These are phyloP conservation scores for Babjeviella inositovora DNA, from an alignment of 805 yeast genomes.

Conservation along the genomic window DNA sequence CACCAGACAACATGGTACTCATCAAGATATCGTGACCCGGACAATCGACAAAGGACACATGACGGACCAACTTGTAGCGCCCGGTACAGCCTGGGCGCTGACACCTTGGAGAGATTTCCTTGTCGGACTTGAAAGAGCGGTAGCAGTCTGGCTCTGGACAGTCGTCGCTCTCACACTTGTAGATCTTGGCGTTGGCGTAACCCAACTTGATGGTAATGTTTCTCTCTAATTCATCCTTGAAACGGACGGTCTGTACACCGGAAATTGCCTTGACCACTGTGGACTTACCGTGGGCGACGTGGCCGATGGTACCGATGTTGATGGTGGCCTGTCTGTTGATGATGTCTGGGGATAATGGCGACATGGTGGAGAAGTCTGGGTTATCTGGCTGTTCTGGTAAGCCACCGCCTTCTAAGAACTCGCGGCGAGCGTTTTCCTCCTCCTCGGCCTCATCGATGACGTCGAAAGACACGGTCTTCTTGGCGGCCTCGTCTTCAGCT, in stretches of 20 bases:
- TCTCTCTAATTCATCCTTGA: slow-evolving; percentile 98
- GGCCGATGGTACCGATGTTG: slow-evolving; percentile 95
- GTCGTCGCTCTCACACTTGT: slow-evolving; percentile 71
- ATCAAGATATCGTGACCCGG: slow-evolving; percentile 99
- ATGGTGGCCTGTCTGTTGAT: slow-evolving; percentile 98
- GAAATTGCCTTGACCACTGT: slow-evolving; percentile 93
- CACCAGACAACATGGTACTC: slow-evolving; percentile 99
- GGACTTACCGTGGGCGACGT: slow-evolving; percentile 90
- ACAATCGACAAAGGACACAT: slow-evolving; percentile 97
- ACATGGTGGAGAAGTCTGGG: slow-evolving; percentile 69
- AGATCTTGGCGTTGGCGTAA: slow-evolving; percentile 97
- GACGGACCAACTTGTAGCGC: slow-evolving; percentile 82
- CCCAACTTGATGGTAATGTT: slow-evolving; percentile 97
- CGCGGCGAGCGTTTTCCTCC: slow-evolving; percentile 66
- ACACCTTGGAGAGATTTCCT: slow-evolving; percentile 89
- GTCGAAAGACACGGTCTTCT: slow-evolving; percentile 72
- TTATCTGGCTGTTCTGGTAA: slow-evolving; percentile 89
- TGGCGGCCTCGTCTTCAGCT: slow-evolving; percentile 14
- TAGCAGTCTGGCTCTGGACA: slow-evolving; percentile 94
- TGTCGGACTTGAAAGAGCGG: slow-evolving; percentile 86
- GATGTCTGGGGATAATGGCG: slow-evolving; percentile 88
- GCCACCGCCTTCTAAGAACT: slow-evolving; percentile 97
- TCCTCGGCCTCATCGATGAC: slow-evolving; percentile 44
- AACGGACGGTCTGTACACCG: slow-evolving; percentile 97
- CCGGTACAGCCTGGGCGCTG: slow-evolving; percentile 80